A percentile compares a stretch with the other conserved stretches of the same genome.
phyloP scores from a whole-genome alignment of 345 rosid genomes.

The Populus euphratica region DNA sequence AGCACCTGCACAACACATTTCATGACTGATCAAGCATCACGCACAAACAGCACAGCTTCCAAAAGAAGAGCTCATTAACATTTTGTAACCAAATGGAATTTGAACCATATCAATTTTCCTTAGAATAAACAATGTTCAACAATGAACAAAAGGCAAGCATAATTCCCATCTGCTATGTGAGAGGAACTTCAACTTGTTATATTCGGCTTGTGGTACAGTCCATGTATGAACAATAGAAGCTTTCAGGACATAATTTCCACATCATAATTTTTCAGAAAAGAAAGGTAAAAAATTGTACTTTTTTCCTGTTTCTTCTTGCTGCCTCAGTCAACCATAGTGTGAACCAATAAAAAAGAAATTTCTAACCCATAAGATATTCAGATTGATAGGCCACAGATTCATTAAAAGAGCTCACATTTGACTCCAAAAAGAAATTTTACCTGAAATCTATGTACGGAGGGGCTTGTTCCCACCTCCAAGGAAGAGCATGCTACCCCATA shows the following conservation, averaged over 20 bases:
- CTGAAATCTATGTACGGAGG: constrained; percentile 69
- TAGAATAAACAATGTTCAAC: not conserved
- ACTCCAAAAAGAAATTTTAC: constrained; percentile 31
- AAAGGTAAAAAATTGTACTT: not conserved
- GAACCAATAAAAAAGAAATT: not conserved
- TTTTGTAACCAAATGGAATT: not conserved
- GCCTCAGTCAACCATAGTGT: not conserved
- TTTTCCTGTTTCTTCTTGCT: not conserved
- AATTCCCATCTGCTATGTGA: not conserved
- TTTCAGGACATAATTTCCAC: not conserved
- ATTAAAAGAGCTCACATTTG: not conserved
- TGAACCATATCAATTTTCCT: not conserved
- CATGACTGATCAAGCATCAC: not conserved
- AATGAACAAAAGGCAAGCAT: not conserved
- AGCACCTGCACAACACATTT: constrained; percentile 53
- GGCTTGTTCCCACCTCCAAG: constrained; percentile 49
- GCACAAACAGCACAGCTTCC: not conserved
- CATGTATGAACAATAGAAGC: not conserved
- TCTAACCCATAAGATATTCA: not conserved
- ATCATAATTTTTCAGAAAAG: not conserved
- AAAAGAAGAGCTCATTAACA: not conserved
- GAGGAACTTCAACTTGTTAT: not conserved
- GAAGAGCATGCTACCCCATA: constrained; percentile 53
- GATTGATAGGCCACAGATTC: not conserved
- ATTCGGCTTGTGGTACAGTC: not conserved